Percentiles rank a stretch among this genome's conserved stretches.
Evolutionary conservation across 2,329 filamentous ascomycete genomes (phyloP).

Genomic region (Penicillium palitans): DNA sequence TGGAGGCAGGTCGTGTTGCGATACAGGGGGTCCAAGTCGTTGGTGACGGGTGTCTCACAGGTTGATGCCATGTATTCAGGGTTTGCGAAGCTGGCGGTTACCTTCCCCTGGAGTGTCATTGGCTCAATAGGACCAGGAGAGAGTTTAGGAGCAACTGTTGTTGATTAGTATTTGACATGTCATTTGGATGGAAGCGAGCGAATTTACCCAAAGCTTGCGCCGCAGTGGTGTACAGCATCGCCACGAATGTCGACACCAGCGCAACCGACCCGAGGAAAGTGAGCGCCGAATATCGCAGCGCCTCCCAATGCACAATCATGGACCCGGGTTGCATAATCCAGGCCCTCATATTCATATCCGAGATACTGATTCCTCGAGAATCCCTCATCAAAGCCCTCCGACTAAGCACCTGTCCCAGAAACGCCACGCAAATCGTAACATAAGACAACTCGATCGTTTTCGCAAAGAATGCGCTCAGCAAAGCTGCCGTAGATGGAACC

Average conservation of each 20-base stretch:
- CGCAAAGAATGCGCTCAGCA: conserved; percentile 68
- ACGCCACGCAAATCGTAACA: conserved; percentile 73
- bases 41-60: conserved; percentile 63
- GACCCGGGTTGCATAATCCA: conserved; percentile 75
- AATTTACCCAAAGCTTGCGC: conserved; percentile 63
- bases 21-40: conserved; percentile 41
- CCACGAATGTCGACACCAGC: conserved; percentile 63
- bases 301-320: conserved; percentile 68
- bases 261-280: conserved; percentile 66
- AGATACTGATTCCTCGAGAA: conserved; percentile 67
- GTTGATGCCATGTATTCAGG: conserved; percentile 53
- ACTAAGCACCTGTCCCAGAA: conserved; percentile 73
- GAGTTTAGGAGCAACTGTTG: conserved; percentile 66
- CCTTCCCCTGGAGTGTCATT: conserved; percentile 55
- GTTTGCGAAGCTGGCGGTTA: conserved; percentile 66
- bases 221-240: conserved; percentile 74
- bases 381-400: conserved; percentile 63
- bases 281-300: conserved; percentile 62
- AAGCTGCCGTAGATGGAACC: conserved; percentile 63
- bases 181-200: too few species aligned
- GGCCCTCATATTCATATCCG: conserved; percentile 74
- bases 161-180: not conserved
- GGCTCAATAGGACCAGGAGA: conserved; percentile 57
- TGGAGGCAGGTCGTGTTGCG: conserved; percentile 62
- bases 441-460: conserved; percentile 78